Evolutionary conservation across 768 basidiomycete genomes (phyloP).

Genomic region (Obba rivulosa): DNA sequence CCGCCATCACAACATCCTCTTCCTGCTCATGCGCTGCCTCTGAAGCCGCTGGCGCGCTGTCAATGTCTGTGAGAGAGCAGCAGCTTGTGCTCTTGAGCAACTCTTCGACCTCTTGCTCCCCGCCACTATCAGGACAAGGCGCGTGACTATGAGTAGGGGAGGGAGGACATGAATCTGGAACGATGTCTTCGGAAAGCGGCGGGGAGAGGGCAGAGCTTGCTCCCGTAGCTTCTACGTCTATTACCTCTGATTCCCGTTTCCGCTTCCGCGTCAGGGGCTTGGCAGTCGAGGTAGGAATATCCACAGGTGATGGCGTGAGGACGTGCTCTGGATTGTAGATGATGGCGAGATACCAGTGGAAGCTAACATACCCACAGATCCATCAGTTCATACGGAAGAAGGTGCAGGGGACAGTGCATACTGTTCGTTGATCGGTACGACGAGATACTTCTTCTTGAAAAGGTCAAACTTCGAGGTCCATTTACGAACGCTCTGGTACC

Average conservation of each 20-base stretch:
- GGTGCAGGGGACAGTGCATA: slow-evolving; percentile 32
- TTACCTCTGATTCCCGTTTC: slow-evolving; percentile 17
- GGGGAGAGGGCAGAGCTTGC: not conserved
- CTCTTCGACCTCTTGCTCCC: slow-evolving; percentile 16
- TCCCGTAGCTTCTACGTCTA: not conserved
- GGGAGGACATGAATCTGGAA: slow-evolving; percentile 3
- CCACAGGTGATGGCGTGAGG: slow-evolving; percentile 41
- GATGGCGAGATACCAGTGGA: slow-evolving; percentile 97
- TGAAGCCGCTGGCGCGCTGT: not conserved
- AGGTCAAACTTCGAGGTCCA: slow-evolving; percentile 91
- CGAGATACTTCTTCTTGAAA: slow-evolving; percentile 87
- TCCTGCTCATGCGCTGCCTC: not conserved
- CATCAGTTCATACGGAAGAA: not conserved
- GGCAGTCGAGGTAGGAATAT: not conserved
- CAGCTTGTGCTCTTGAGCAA: slow-evolving; percentile 7
- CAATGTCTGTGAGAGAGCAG: slow-evolving; percentile 5
- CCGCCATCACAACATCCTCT: not conserved
- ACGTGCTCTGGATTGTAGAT: slow-evolving; percentile 75
- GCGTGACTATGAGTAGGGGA: not conserved
- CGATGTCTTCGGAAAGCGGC: not conserved
- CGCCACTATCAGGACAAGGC: slow-evolving; percentile 9
- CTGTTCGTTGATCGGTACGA: slow-evolving; percentile 98
- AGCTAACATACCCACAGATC: slow-evolving; percentile 43
- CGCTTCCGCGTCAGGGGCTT: slow-evolving; percentile 22
- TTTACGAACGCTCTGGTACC: slow-evolving; percentile 82